These are phyloP conservation scores for Adansonia madagascariensis DNA, from an alignment of 441 rosid species.

Conservation along the genomic window DNA sequence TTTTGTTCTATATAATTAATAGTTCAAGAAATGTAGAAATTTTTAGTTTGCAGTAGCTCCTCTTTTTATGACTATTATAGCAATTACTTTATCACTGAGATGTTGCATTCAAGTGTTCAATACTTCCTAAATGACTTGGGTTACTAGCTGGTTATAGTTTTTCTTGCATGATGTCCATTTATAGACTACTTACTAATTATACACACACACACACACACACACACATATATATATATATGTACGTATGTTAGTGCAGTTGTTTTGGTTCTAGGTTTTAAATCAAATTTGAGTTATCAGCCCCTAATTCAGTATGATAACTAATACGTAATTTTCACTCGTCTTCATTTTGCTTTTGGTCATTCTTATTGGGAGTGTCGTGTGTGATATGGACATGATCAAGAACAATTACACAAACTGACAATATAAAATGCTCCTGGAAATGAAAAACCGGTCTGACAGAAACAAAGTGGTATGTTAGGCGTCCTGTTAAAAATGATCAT, in stretches of 20 bases:
- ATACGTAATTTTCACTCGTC: neutral
- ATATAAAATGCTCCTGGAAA: constrained; percentile 17
- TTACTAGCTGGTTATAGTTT: neutral
- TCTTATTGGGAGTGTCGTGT: neutral
- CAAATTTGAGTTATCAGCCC: constrained; percentile 10
- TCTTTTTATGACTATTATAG: neutral
- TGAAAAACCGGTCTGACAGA: constrained; percentile 12
- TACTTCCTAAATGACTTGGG: neutral
- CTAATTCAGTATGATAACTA: neutral
- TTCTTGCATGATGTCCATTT: neutral
- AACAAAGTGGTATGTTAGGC: constrained; percentile 31
- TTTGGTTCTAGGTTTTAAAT: neutral
- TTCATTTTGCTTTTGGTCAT: neutral
- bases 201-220: too few species aligned
- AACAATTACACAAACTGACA: constrained; percentile 6
- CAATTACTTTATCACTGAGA: neutral
- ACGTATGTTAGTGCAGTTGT: neutral
- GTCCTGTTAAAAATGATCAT: constrained; percentile 15
- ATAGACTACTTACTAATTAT: neutral
- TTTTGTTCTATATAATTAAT: neutral
- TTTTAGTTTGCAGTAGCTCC: neutral
- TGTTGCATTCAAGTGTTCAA: constrained; percentile 2
- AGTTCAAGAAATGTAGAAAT: neutral
- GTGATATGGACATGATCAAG: constrained; percentile 11
- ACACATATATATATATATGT: too few species aligned